A percentile compares a stretch with the other conserved stretches of the same genome.
Evolutionary conservation across 2,329 filamentous ascomycete species (phyloP).

Genomic region (Trichoderma cornu-damae): DNA sequence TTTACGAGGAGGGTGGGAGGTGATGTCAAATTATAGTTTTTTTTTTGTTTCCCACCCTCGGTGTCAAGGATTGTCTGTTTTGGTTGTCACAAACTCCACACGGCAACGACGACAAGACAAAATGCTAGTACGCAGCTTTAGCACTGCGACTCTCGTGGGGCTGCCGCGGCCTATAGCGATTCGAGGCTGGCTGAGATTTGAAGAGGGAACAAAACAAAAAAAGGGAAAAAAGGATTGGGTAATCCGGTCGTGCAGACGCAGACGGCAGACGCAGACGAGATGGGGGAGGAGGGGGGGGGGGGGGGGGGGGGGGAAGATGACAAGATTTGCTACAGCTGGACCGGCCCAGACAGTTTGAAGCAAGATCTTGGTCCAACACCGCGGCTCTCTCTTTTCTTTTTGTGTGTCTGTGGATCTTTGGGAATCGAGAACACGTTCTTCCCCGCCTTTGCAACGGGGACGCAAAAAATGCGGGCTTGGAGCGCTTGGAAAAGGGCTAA

Average conservation of each 20-base stretch:
- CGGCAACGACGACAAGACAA: background rate
- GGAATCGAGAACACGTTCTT: constrained; percentile 19
- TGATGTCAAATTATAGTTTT: constrained; percentile 13
- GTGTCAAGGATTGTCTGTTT: no score
- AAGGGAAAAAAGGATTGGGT: background rate
- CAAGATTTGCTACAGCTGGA: background rate
- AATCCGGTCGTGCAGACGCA: constrained; percentile 11
- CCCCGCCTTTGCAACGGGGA: constrained; percentile 17
- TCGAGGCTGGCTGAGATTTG: constrained; percentile 6
- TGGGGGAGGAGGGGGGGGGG: background rate
- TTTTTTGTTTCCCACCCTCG: background rate
- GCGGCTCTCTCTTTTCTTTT: constrained; percentile 5
- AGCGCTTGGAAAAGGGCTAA: background rate
- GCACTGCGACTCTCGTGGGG: constrained; percentile 9
- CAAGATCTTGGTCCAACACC: constrained; percentile 14
- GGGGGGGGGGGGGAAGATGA: background rate
- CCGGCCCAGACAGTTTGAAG: constrained; percentile 1
- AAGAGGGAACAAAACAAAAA: background rate
- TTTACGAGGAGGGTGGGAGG: constrained; percentile 1
- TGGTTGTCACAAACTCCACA: background rate
- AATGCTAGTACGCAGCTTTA: no score
- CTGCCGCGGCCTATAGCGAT: background rate
- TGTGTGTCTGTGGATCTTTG: constrained; percentile 14
- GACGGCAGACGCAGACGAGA: constrained; percentile 15
- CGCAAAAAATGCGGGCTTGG: background rate